Conservation (phyloP, 768 basidiomycete genomes). For the Boletellus emodensis region DNA sequence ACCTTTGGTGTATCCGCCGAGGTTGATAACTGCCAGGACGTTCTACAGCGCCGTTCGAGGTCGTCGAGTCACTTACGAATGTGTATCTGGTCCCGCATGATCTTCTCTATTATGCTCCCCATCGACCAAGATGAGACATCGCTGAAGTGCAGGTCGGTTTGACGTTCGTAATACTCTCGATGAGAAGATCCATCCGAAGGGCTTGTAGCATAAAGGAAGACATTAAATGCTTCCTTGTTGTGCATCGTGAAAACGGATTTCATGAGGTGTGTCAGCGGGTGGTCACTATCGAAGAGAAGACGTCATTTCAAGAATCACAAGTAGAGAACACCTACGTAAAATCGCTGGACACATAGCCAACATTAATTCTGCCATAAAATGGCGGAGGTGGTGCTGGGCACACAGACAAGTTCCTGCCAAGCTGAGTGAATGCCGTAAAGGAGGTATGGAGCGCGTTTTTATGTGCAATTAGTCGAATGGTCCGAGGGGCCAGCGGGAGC, state of each 20-base stretch:
- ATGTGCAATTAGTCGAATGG: conserved; percentile 44
- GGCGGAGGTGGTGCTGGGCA: conserved; percentile 43
- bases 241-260: conserved; percentile 47
- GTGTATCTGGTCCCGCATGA: conserved; percentile 43
- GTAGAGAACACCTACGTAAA: conserved; percentile 34
- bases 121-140: conserved; percentile 41
- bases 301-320: neutral
- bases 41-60: neutral
- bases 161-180: conserved; percentile 40
- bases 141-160: conserved; percentile 35
- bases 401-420: conserved; percentile 25
- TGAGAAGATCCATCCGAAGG: conserved; percentile 44
- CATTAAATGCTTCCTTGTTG: conserved; percentile 35
- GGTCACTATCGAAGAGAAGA: conserved; percentile 33
- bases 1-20: conserved; percentile 51
- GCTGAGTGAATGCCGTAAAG: conserved; percentile 37
- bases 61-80: conserved; percentile 32
- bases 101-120: conserved; percentile 35
- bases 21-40: conserved; percentile 36
- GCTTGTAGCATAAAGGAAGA: conserved; percentile 48
- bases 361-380: conserved; percentile 35
- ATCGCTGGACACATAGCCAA: conserved; percentile 49
- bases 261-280: conserved; percentile 51
- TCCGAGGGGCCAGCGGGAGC: conserved; percentile 39
- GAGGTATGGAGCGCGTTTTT: conserved; percentile 45